These are phyloP conservation scores for Iberis pinnata DNA, from an alignment of 345 rosid genomes.

Conservation along the genomic window DNA sequence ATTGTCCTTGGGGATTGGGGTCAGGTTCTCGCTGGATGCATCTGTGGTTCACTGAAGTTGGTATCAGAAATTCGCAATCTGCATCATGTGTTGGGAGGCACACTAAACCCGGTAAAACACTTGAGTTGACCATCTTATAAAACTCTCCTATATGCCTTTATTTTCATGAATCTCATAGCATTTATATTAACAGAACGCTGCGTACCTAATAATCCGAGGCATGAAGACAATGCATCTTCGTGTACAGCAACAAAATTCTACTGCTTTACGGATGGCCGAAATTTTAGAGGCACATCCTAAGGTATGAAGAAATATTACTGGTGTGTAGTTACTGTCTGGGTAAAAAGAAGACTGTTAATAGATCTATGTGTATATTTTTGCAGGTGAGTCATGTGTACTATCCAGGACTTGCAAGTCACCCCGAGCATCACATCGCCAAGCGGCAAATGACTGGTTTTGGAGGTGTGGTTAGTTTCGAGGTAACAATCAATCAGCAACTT, in stretches of 20 bases:
- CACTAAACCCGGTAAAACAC: slow-evolving; percentile 71
- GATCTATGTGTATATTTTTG: not conserved
- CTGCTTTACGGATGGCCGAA: slow-evolving; percentile 92
- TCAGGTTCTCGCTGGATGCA: slow-evolving; percentile 94
- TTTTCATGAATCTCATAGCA: slow-evolving; percentile 8
- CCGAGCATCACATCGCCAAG: slow-evolving; percentile 86
- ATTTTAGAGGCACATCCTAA: slow-evolving; percentile 99
- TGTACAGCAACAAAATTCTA: slow-evolving; percentile 92
- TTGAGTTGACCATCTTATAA: slow-evolving; percentile 4
- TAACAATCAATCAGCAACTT: slow-evolving; percentile 14
- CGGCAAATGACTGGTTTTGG: slow-evolving; percentile 96
- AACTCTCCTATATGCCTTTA: not conserved
- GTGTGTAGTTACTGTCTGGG: not conserved
- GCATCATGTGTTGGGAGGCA: slow-evolving; percentile 93
- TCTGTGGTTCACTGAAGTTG: slow-evolving; percentile 71
- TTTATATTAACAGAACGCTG: slow-evolving; percentile 60
- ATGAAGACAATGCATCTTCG: slow-evolving; percentile 99
- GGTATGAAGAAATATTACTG: slow-evolving; percentile 36
- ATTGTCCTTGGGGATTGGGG: slow-evolving; percentile 1
- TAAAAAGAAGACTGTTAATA: not conserved
- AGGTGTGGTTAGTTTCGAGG: slow-evolving; percentile 99
- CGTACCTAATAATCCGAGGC: slow-evolving; percentile 92
- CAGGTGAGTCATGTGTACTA: slow-evolving; percentile 87
- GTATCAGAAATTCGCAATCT: slow-evolving; percentile 68
- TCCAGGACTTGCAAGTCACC: slow-evolving; percentile 91